A percentile compares a stretch with the other conserved stretches of the same genome.
Conservation (phyloP, 2,329 filamentous ascomycete genomes). For the Cercospora sojina region DNA sequence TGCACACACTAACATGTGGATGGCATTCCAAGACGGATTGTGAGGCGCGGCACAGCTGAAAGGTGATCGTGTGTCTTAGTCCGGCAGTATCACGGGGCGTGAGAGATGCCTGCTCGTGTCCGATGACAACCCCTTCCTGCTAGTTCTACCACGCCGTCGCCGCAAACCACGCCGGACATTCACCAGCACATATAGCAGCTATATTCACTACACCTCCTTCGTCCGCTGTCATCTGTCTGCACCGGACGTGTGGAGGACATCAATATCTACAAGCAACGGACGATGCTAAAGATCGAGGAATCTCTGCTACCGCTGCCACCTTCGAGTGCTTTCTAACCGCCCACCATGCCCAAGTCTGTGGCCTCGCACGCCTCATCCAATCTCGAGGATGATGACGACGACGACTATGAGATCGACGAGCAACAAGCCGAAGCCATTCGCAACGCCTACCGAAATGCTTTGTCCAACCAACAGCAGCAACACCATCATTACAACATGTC, state of each 20-base stretch:
- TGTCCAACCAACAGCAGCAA: conserved; percentile 31
- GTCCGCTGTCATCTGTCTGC: neutral
- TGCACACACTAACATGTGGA: neutral
- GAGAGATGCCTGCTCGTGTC: conserved; percentile 1
- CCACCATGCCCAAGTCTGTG: conserved; percentile 38
- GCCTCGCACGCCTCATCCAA: conserved; percentile 31
- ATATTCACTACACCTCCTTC: neutral
- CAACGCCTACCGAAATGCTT: conserved; percentile 37
- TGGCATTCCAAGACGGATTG: neutral
- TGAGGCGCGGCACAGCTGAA: neutral
- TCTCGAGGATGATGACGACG: conserved; percentile 39
- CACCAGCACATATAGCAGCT: neutral
- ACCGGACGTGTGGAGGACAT: neutral
- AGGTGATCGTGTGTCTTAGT: conserved; percentile 3
- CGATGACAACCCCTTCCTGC: neutral
- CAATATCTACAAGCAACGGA: neutral
- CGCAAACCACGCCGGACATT: neutral
- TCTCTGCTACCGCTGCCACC: neutral
- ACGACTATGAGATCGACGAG: conserved; percentile 36
- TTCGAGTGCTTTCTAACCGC: neutral
- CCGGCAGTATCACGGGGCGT: conserved; percentile 2
- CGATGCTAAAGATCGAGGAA: neutral
- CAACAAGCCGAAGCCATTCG: conserved; percentile 36
- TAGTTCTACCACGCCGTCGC: conserved; percentile 11
- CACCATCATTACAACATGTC: neutral